Evolutionary conservation across 1,139 yeast genomes (phyloP), one percentile per base, ranked within the genome.

Genomic region (Geotrichum restrictum): DNA sequence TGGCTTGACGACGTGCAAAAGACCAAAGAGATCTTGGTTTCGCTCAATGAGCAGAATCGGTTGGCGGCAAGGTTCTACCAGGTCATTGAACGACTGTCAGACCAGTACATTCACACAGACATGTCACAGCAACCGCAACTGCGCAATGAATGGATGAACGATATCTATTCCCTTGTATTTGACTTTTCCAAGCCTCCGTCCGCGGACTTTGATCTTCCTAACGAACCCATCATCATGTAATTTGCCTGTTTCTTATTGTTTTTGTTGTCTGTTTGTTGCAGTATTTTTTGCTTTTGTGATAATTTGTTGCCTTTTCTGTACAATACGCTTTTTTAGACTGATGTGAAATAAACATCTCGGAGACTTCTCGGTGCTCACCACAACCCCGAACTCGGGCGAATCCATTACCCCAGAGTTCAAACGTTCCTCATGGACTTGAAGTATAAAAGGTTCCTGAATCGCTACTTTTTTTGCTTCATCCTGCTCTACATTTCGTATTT

Each of bases 1-100:
- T 80, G 83, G 84, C 69, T 74, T 59, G 64, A 67, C 10, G 80
- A 78, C 61, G 75, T 80, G 34, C 71, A 72, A 11, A 66, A 67
- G 16, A 75, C 82, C 2, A 77, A 75, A 56, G 62, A 65, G n/a
- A 69, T 74, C 2, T 64, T 80, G 52, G 57, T 62, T 2, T 65
- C 68, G 7, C 65, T 80, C 51, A 66, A 77, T 11, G 67, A 69
- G 49, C 76, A 67, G 2, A 80, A 80, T 61, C 70, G 77, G 38
- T 67, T 80, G 22, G 82, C 83, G 5, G 68, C 71, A 22, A 76
- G 78, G 58, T 76, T 80, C 58, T 71, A 74, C 46, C 71, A 72
- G 29, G 74, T 79, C 49, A 78, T 80, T 51, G 80, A 79, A 58
- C 71, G 72, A 33, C 62, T 74, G 36, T 71, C 70, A 56, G 73